Base-by-base conservation (phyloP, 2,329 filamentous ascomycete genomes). In the Tolypocladium capitatum region DNA sequence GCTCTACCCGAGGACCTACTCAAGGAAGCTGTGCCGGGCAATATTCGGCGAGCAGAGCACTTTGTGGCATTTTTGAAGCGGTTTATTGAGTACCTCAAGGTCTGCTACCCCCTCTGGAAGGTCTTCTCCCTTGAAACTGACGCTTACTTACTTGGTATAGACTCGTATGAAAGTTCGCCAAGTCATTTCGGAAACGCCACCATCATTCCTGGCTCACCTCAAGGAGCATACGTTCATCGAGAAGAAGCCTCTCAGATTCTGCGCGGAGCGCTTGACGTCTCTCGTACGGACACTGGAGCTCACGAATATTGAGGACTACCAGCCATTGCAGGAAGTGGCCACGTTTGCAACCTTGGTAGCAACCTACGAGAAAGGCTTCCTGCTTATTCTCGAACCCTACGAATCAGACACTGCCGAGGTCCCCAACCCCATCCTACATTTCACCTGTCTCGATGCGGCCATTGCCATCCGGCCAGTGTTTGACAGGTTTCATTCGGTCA, bases 391-490 rank as follows among this genome's bases (percentile, higher is more conserved):
- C n/a, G 92, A 98, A 59, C 94, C 92, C 0, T 98, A 86, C 60
- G 92, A 98, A 67, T 94, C 90, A 0, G 91, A 96, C 55, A 89
- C 86, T 14, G 91, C 92, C 27, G 92, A 92, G 46, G 90, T 98
- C 0, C 89, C 92, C 0, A 98, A 98, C 54, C 92, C 92, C 0
- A 82, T 97, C n/a, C 74, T 98, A 13, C 94, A 98, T 63, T 94
- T 98, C 61, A 92, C 91, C 3, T 98, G 92, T 59, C 75, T 98
- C 21, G 92, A 98, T 65, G 92, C 92, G 4, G 92, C 94, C 0
- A 98, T 98, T 55, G 92, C 94, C 38, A 98, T 98, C 60, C 94
- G 92, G 53, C 92, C 92, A 0, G 91, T 98, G 5, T 96, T 98
- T 60, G 91, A 98, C 50, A 83, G 92, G 46, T 98, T 98, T 65